Evolutionary conservation across 495 filamentous ascomycete genomes (phyloP).

Genomic region (Rusavskia elegans): DNA sequence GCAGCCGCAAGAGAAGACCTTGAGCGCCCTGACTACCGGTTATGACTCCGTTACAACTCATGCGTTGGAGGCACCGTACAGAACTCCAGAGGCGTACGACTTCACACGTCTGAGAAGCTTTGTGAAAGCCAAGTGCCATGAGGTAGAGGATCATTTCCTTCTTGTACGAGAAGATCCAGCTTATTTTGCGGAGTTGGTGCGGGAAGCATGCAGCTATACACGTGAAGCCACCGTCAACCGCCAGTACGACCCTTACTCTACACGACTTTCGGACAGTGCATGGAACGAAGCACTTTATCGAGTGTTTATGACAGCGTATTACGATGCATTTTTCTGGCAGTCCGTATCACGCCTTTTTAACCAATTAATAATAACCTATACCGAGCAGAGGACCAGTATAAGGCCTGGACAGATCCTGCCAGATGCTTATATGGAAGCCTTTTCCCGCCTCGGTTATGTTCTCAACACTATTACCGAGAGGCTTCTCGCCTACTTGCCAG

Average conservation of each 20-base stretch:
- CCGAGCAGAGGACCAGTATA: neutral
- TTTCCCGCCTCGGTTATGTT: neutral
- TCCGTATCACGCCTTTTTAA: neutral
- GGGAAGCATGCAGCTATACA: neutral
- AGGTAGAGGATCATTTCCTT: slow-evolving; percentile 10
- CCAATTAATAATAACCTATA: neutral
- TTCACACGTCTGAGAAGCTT: slow-evolving; percentile 24
- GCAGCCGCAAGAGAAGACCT: slow-evolving; percentile 1
- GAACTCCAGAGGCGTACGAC: slow-evolving; percentile 23
- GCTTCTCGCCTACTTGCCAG: neutral
- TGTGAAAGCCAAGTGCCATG: slow-evolving; percentile 19
- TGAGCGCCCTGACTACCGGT: neutral
- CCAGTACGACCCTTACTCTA: neutral
- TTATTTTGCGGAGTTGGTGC: neutral
- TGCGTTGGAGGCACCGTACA: slow-evolving; percentile 31
- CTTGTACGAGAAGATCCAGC: neutral
- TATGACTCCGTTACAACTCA: slow-evolving; percentile 16
- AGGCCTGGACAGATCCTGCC: neutral
- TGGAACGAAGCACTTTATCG: neutral
- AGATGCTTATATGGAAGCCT: neutral
- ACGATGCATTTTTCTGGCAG: neutral
- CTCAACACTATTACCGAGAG: neutral
- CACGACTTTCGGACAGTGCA: neutral
- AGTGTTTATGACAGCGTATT: neutral
- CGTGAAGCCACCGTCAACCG: neutral